Conservation (phyloP, 345 rosid species). For the Camelina hispida region DNA sequence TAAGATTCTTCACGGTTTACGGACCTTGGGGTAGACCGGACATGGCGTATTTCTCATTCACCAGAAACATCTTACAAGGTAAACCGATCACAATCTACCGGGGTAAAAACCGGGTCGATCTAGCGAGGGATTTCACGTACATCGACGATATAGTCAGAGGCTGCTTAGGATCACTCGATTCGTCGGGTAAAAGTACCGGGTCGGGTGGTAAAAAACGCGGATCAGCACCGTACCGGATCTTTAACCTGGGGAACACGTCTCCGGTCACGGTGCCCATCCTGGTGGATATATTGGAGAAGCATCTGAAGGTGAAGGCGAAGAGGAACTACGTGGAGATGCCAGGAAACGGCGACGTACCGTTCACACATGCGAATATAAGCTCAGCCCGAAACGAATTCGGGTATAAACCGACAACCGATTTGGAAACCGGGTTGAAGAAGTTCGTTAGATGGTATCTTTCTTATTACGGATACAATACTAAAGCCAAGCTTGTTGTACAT, state of each 20-base stretch:
- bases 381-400: constrained; percentile 64
- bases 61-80: constrained; percentile 69
- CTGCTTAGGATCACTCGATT: constrained; percentile 71
- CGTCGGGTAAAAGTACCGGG: constrained; percentile 77
- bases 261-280: constrained; percentile 81
- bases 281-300: constrained; percentile 71
- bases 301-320: constrained; percentile 69
- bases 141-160: constrained; percentile 84
- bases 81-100: constrained; percentile 74
- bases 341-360: constrained; percentile 93
- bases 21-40: constrained; percentile 93
- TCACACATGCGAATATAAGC: constrained; percentile 81
- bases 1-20: constrained; percentile 82
- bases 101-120: constrained; percentile 65
- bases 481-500: constrained; percentile 54
- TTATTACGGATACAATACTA: constrained; percentile 73
- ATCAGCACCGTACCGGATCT: constrained; percentile 66
- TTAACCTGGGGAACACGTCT: constrained; percentile 76
- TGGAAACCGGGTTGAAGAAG: constrained; percentile 82
- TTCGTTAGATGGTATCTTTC: constrained; percentile 82
- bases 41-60: constrained; percentile 84
- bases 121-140: constrained; percentile 85
- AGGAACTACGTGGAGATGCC: constrained; percentile 70
- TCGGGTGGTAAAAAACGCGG: constrained; percentile 80
- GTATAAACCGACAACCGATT: constrained; percentile 84